phyloP scores from a whole-genome alignment of 768 basidiomycete genomes.

The Pleurotus djamor region DNA sequence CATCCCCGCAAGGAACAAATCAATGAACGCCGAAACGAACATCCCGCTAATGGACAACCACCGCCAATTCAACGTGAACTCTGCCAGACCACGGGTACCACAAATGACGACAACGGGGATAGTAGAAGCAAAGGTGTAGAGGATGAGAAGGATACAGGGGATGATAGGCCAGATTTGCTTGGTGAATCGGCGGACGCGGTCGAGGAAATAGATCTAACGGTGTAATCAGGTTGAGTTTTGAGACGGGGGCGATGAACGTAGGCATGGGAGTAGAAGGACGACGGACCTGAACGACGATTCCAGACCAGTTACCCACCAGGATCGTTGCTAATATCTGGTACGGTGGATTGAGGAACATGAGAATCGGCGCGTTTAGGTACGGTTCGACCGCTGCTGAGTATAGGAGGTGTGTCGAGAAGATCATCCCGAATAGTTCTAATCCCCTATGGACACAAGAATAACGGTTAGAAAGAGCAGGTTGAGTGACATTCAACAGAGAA shows the following conservation, averaged over 20 bases:
- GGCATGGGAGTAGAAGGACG: not conserved
- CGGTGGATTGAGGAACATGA: slow-evolving; percentile 1
- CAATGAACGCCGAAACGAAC: slow-evolving; percentile 21
- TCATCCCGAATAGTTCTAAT: slow-evolving; percentile 23
- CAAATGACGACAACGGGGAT: slow-evolving; percentile 21
- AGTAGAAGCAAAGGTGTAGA: slow-evolving; percentile 24
- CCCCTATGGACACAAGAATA: slow-evolving; percentile 13
- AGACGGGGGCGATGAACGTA: too few relatives aligned
- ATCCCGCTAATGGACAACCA: slow-evolving; percentile 30
- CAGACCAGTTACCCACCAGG: not conserved
- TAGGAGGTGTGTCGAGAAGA: slow-evolving; percentile 21
- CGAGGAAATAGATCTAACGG: not conserved
- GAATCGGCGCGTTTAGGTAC: slow-evolving; percentile 10
- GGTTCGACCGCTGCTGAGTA: slow-evolving; percentile 26
- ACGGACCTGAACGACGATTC: not conserved
- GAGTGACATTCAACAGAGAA: not conserved
- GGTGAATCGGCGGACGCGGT: not conserved
- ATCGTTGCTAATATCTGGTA: not conserved
- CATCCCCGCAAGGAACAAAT: slow-evolving; percentile 25
- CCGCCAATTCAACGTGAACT: slow-evolving; percentile 19
- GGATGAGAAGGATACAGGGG: not conserved
- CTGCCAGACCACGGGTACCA: slow-evolving; percentile 7
- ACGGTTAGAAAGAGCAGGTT: too few relatives aligned
- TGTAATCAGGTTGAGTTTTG: too few relatives aligned
- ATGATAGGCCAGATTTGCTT: not conserved